These are phyloP conservation scores for Pseudocercospora ulei DNA, from an alignment of 2,329 filamentous ascomycete species.

Conservation along the genomic window DNA sequence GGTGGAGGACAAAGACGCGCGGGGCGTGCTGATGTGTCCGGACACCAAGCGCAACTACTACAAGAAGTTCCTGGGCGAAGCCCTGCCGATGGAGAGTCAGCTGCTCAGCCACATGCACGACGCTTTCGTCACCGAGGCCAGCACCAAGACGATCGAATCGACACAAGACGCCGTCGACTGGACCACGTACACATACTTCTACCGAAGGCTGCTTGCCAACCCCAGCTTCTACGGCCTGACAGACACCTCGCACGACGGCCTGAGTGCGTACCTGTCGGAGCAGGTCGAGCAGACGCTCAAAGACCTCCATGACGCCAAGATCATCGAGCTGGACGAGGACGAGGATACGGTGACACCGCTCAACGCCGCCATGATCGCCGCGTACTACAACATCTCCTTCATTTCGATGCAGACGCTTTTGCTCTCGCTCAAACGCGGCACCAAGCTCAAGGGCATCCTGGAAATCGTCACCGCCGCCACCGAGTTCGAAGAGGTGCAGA, in stretches of 20 bases:
- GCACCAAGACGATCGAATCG: conserved; percentile 87
- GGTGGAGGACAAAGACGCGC: conserved; percentile 66
- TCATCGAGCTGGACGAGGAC: conserved; percentile 85
- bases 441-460: conserved; percentile 91
- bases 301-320: conserved; percentile 83
- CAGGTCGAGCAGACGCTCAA: conserved; percentile 86
- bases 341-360: conserved; percentile 77
- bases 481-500: conserved; percentile 91
- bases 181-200: conserved; percentile 98
- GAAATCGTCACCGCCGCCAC: conserved; percentile 96
- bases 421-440: conserved; percentile 74
- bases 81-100: conserved; percentile 88
- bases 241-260: conserved; percentile 77
- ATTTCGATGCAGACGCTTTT: conserved; percentile 99
- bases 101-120: conserved; percentile 86
- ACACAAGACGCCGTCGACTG: conserved; percentile 97
- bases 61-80: conserved; percentile 96
- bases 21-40: conserved; percentile 93
- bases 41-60: conserved; percentile 94
- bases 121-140: conserved; percentile 93
- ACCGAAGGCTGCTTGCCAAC: conserved; percentile 85
- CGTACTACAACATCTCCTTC: conserved; percentile 99
- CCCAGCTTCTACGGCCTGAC: conserved; percentile 91
- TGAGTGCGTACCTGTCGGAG: conserved; percentile 91
- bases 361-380: conserved; percentile 94